Percentiles rank a stretch among this genome's conserved stretches.
Evolutionary conservation across 257 asterid genomes (phyloP).

Genomic region (Solanum chiquidenum): DNA sequence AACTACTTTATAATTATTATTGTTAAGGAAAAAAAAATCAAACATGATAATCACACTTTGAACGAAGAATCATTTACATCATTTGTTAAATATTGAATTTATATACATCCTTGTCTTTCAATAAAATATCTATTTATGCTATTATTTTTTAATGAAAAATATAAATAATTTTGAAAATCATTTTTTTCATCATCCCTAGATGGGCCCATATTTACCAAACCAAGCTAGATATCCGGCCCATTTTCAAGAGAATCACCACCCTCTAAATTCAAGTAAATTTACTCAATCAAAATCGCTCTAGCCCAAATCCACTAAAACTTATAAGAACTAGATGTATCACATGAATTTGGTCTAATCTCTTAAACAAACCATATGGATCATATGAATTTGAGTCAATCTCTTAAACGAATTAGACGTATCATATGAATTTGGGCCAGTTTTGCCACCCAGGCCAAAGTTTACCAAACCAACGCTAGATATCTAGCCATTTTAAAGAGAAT

Average conservation of each 20-base stretch:
- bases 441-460: not conserved
- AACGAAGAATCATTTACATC: not conserved
- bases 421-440: not conserved
- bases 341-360: not conserved
- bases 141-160: not conserved
- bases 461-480: not conserved
- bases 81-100: not conserved
- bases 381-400: not conserved
- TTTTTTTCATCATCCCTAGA: not conserved
- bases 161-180: not conserved
- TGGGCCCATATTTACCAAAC: not conserved
- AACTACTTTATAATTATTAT: not conserved
- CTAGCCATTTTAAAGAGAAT: too few species aligned
- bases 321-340: too few species aligned
- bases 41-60: not conserved
- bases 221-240: not conserved
- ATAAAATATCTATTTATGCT: not conserved
- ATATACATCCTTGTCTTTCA: not conserved
- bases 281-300: not conserved
- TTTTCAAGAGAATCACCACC: not conserved
- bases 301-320: not conserved
- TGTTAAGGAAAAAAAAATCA: not conserved
- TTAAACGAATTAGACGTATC: not conserved
- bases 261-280: not conserved
- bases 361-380: too few species aligned